These are phyloP conservation scores for Jatropha multifida DNA, from an alignment of 441 rosid genomes.

Conservation along the genomic window DNA sequence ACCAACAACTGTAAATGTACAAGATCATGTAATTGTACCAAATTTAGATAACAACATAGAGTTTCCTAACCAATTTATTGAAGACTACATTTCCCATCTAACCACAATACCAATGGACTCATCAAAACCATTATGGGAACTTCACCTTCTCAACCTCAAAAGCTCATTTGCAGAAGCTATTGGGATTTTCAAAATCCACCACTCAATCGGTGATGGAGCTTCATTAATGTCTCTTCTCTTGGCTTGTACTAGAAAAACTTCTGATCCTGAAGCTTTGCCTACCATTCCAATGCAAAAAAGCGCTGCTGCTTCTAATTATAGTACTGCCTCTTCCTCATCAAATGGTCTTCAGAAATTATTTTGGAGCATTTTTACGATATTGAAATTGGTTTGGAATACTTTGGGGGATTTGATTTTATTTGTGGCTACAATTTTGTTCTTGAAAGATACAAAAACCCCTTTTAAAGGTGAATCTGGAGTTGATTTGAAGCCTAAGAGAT, in stretches of 20 bases:
- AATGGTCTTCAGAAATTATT: slow-evolving; percentile 15
- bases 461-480: slow-evolving; percentile 20
- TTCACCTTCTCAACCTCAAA: slow-evolving; percentile 39
- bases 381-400: slow-evolving; percentile 24
- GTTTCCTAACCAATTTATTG: slow-evolving; percentile 34
- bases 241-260: slow-evolving; percentile 30
- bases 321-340: background rate
- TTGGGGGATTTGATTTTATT: slow-evolving; percentile 24
- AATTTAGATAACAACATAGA: slow-evolving; percentile 23
- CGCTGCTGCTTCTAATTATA: background rate
- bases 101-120: slow-evolving; percentile 33
- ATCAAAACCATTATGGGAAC: slow-evolving; percentile 44
- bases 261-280: slow-evolving; percentile 25
- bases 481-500: slow-evolving; percentile 22
- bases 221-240: slow-evolving; percentile 44
- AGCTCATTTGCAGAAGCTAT: slow-evolving; percentile 38
- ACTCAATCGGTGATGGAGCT: slow-evolving; percentile 46
- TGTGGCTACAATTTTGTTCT: slow-evolving; percentile 20
- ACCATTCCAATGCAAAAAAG: slow-evolving; percentile 23
- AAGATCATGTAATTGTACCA: slow-evolving; percentile 36
- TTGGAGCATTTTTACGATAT: slow-evolving; percentile 13
- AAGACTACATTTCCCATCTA: slow-evolving; percentile 37
- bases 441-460: slow-evolving; percentile 28
- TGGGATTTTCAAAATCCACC: slow-evolving; percentile 37
- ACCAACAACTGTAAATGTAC: slow-evolving; percentile 30